A percentile compares a stretch with the other conserved stretches of the same genome.
These are phyloP conservation scores for Mucor piriformis DNA, from an alignment of 371 early-diverging fungal species.

Conservation along the genomic window DNA sequence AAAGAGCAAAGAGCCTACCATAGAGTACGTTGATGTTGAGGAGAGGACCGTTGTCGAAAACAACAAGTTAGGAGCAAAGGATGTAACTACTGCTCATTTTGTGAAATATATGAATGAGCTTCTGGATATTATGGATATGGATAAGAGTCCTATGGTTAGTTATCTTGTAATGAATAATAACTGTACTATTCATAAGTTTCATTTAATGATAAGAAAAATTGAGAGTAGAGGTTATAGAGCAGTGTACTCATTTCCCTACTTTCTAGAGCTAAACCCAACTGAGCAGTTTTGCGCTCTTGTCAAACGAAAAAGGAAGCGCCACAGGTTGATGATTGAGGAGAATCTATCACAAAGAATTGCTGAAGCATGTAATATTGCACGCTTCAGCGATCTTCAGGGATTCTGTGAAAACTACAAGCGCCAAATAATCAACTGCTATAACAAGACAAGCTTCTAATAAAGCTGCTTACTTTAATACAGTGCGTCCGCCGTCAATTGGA, in stretches of 20 bases:
- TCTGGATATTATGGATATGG: slow-evolving; percentile 13
- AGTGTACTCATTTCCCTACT: slow-evolving; percentile 12
- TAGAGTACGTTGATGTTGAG: no score
- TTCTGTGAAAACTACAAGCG: slow-evolving; percentile 14
- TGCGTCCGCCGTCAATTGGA: no score
- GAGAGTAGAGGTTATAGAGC: slow-evolving; percentile 9
- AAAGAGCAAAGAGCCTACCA: no score
- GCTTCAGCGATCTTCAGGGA: slow-evolving; percentile 9
- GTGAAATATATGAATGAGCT: slow-evolving; percentile 12
- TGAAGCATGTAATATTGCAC: slow-evolving; percentile 10
- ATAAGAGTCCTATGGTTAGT: slow-evolving; percentile 1
- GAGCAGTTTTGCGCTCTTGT: slow-evolving; percentile 19
- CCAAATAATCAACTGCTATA: slow-evolving; percentile 4
- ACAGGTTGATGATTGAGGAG: slow-evolving; percentile 17
- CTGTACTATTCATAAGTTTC: slow-evolving; percentile 6
- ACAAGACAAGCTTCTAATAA: not conserved
- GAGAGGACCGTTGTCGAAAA: not conserved
- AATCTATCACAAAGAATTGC: slow-evolving; percentile 15
- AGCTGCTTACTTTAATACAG: no score
- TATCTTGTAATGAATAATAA: slow-evolving; percentile 6
- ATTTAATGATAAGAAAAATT: not conserved
- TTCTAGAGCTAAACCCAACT: slow-evolving; percentile 9
- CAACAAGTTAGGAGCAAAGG: slow-evolving; percentile 15
- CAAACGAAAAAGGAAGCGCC: slow-evolving; percentile 17
- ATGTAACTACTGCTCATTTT: slow-evolving; percentile 16